Conservation (phyloP, 805 yeast species). For the Saccharomyces jurei region DNA sequence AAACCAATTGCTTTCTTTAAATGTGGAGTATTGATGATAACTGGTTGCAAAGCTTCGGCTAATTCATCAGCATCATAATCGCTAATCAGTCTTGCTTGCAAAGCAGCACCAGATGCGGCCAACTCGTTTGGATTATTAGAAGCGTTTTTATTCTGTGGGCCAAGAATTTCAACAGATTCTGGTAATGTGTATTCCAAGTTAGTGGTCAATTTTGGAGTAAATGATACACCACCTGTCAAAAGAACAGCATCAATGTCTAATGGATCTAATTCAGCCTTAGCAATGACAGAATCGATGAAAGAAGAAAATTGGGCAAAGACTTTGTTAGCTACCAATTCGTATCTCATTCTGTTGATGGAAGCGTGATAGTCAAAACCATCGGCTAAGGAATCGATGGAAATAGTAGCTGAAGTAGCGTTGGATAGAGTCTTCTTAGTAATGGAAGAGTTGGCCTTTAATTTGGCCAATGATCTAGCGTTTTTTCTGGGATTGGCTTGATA, state of each 20-base stretch:
- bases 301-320: conserved; percentile 67
- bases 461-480: conserved; percentile 80
- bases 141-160: conserved; percentile 72
- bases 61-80: conserved; percentile 82
- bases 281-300: conserved; percentile 66
- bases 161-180: conserved; percentile 53
- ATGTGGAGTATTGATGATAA: conserved; percentile 84
- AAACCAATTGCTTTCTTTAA: conserved; percentile 77
- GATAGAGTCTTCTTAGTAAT: conserved; percentile 85
- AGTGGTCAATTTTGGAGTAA: conserved; percentile 82
- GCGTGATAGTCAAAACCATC: conserved; percentile 92
- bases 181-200: conserved; percentile 73
- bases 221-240: conserved; percentile 88
- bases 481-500: conserved; percentile 69
- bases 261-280: conserved; percentile 76
- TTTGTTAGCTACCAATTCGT: conserved; percentile 75
- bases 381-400: conserved; percentile 89
- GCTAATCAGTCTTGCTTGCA: conserved; percentile 79
- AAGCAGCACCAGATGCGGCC: conserved; percentile 88
- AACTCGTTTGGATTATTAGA: conserved; percentile 84
- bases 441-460: conserved; percentile 75
- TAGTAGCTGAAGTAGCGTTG: conserved; percentile 78
- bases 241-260: conserved; percentile 86
- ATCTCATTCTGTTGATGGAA: conserved; percentile 87
- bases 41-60: conserved; percentile 67